A percentile compares a stretch with the other conserved stretches of the same genome.
phyloP scores from a whole-genome alignment of 495 filamentous ascomycete genomes.

The Aspergillus diversus region DNA sequence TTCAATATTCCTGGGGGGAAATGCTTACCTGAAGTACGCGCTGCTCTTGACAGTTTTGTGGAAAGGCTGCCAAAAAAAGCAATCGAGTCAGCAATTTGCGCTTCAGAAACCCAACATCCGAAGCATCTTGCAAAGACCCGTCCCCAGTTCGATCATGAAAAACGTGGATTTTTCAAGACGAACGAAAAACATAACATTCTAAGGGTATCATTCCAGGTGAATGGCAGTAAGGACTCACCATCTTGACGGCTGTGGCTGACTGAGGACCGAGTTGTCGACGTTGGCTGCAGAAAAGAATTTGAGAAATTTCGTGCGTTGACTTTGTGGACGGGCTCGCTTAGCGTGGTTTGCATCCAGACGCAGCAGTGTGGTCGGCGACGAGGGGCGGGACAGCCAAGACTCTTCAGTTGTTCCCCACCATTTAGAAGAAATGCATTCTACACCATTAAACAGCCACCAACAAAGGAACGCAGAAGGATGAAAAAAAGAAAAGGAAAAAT shows the following conservation, averaged over 20 bases:
- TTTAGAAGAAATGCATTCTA: not conserved
- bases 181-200: constrained; percentile 14
- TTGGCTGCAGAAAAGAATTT: constrained; percentile 34
- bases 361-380: constrained; percentile 48
- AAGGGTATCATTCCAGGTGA: constrained; percentile 29
- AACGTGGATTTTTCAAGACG: constrained; percentile 17
- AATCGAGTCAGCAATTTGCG: constrained; percentile 97
- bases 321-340: constrained; percentile 55
- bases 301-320: constrained; percentile 40
- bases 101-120: constrained; percentile 83
- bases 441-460: not conserved
- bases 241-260: constrained; percentile 48
- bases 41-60: constrained; percentile 95
- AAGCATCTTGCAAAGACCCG: constrained; percentile 97
- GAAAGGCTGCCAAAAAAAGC: constrained; percentile 71
- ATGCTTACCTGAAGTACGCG: constrained; percentile 91
- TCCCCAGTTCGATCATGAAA: constrained; percentile 26
- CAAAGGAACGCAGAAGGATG: not conserved
- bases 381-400: constrained; percentile 22
- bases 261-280: constrained; percentile 41
- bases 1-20: constrained; percentile 2
- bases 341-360: constrained; percentile 46
- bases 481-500: constrained; percentile 6
- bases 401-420: constrained; percentile 5
- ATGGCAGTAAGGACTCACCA: constrained; percentile 46